phyloP scores from a whole-genome alignment of 169 alveolate species.

The Plasmodium fragile region DNA sequence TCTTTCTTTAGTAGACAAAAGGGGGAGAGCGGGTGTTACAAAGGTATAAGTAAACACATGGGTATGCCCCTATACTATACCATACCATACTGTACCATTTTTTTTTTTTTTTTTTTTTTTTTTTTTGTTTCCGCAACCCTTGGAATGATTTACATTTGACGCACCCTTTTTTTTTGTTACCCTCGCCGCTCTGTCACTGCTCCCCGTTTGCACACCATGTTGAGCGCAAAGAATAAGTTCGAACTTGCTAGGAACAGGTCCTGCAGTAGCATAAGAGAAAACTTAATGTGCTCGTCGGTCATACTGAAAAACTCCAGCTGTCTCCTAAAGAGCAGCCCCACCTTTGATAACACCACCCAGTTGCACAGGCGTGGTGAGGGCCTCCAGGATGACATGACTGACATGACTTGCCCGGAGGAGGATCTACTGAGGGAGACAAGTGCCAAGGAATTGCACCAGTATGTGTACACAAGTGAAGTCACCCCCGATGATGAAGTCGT shows the following conservation, averaged over 20 bases:
- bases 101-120: too few relatives aligned
- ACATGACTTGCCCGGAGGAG: background rate
- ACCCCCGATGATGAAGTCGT: background rate
- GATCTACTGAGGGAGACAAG: background rate
- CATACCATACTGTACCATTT: too few relatives aligned
- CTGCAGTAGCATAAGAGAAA: constrained; percentile 38
- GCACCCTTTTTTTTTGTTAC: background rate
- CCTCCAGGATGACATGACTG: background rate
- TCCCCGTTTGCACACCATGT: constrained; percentile 2
- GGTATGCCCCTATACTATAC: background rate
- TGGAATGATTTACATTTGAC: background rate
- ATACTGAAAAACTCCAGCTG: constrained; percentile 20
- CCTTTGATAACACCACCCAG: background rate
- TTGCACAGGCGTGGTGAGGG: background rate
- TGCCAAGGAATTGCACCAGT: background rate
- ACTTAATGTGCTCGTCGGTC: constrained; percentile 24
- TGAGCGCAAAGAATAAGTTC: constrained; percentile 31
- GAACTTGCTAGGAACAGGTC: constrained; percentile 62
- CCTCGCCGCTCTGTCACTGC: background rate
- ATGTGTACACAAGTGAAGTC: background rate
- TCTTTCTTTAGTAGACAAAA: background rate
- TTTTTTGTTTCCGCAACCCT: background rate
- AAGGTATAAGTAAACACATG: background rate
- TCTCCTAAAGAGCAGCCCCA: background rate
- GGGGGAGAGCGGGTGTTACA: background rate